phyloP scores from a whole-genome alignment of 1,139 yeast genomes.

The Geotrichum restrictum region DNA sequence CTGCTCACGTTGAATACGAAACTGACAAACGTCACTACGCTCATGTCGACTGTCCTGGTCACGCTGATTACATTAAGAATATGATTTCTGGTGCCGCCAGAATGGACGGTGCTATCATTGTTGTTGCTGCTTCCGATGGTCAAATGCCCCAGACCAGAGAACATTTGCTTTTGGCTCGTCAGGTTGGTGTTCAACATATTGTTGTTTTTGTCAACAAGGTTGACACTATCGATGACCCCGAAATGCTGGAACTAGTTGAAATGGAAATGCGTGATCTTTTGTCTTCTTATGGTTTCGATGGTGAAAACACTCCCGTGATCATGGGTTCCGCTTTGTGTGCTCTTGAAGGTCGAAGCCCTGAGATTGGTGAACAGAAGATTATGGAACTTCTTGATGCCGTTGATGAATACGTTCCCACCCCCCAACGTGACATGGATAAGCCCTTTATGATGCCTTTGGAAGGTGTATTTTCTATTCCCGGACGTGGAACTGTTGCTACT shows the following conservation, averaged over 20 bases:
- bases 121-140: conserved; percentile 98
- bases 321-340: conserved; percentile 99
- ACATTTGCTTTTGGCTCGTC: conserved; percentile 96
- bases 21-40: conserved; percentile 92
- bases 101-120: conserved; percentile 99
- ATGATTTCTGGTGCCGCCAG: conserved; percentile 99
- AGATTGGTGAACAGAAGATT: conserved; percentile 86
- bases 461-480: conserved; percentile 95
- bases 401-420: conserved; percentile 94
- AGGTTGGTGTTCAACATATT: conserved; percentile 96
- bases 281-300: conserved; percentile 88
- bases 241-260: conserved; percentile 98
- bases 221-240: conserved; percentile 96
- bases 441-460: conserved; percentile 97
- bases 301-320: conserved; percentile 95
- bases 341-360: conserved; percentile 80
- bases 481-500: conserved; percentile 99
- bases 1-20: conserved; percentile 95
- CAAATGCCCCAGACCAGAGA: conserved; percentile 99
- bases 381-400: conserved; percentile 82
- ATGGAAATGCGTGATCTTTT: conserved; percentile 99
- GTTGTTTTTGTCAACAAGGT: conserved; percentile 98
- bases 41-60: conserved; percentile 98
- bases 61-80: conserved; percentile 96
- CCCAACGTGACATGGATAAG: conserved; percentile 90